Base-by-base conservation (phyloP, 768 basidiomycete species). In the Agaricus sinodeliciosus region DNA sequence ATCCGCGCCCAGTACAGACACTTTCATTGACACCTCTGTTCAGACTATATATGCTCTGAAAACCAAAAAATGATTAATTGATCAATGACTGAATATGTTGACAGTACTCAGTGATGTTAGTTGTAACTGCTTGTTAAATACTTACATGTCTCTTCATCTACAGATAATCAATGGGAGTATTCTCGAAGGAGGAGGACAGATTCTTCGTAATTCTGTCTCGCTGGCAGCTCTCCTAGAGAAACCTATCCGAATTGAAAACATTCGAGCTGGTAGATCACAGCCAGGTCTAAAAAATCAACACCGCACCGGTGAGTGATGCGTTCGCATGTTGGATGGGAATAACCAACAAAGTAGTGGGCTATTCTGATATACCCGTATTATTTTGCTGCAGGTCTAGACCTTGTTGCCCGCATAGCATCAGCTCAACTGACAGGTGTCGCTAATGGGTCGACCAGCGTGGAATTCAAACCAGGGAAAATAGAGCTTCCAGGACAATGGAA, bases 201-300 rank as follows among this genome's bases (percentile, higher is more conserved):
- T 90, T 36, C 67, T 90, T 25, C 80, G 88, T 44, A 88, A 87
- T 58, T 70, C 83, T 0, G 72, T 86, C 31, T 72, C 85, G 1
- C 68, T 89, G 34, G 79, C 88, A n/a, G 77, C 80, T 8, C 69
- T 90, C 15, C 71, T 88, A 13, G 67, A 67, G n/a, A 82, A 75
- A 52, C 79, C 83, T 1, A 69, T 89, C 25, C 67, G 70, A 3
- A 79, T 90, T 43, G 63, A 75, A 31, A 82, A 84, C 13, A 79
- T 90, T 26, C 79, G 88, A 27, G 67, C 67, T 44, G 73, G 73
- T 22, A 74, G 88, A 45, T 73, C 55, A 31, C 79, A 78, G 15
- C 81, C 85, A 13, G 88, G 87, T 0, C 69, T 90, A 35, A 85
- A 78, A 61, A 80, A 78, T 43, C 87, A 91, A 60, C 88, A 90